Base-by-base conservation (phyloP, 768 basidiomycete species). In the Terana coerulea region DNA sequence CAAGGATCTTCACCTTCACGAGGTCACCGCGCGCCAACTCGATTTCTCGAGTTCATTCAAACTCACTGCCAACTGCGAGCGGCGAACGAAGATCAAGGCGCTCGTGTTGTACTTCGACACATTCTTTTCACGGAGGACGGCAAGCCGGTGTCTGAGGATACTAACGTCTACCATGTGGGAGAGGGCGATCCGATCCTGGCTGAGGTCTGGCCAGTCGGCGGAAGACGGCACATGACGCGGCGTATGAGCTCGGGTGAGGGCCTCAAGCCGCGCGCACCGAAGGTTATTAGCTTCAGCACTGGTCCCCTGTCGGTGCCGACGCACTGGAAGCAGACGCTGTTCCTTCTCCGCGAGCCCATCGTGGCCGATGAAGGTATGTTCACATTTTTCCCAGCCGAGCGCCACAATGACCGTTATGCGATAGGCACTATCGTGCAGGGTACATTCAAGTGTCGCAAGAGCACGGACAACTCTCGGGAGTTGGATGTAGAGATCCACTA, bases 311-410 rank as follows among this genome's bases (percentile, higher is more conserved):
- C 90, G 51, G 80, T 81, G 21, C 83, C 91, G 9, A 98, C 95
- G 24, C 95, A 99, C 66, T 98, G 95, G 95, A 94, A 93, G 65
- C 95, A 99, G 64, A 93, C 95, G 0, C 60, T 92, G 2, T 97
- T 99, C 69, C 67, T 98, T 58, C 74, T 99, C 51, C 73, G 79
- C 40, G 83, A 93, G 49, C 88, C 91, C 0, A 79, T 98, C 47
- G 62, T 67, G n/a, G 83, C 89, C 1, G 76, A 79, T 3, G 84
- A 89, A 73, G 91, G 91, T 87, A 34, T 14, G 80, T 68, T 2
- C 14, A 21, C n/a, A 22, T 41, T 6, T 21, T 43, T 15, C 14
- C 31, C 14, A 29, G 8, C 30, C 28, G 19, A 10, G 22, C 15
- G 15, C 48, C 6, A 19, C 50, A 17, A 17, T 35, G 41, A n/a